Evolutionary conservation across 345 rosid species (phyloP), one percentile per base, ranked within the genome.

Genomic region (Lumnitzera littorea): DNA sequence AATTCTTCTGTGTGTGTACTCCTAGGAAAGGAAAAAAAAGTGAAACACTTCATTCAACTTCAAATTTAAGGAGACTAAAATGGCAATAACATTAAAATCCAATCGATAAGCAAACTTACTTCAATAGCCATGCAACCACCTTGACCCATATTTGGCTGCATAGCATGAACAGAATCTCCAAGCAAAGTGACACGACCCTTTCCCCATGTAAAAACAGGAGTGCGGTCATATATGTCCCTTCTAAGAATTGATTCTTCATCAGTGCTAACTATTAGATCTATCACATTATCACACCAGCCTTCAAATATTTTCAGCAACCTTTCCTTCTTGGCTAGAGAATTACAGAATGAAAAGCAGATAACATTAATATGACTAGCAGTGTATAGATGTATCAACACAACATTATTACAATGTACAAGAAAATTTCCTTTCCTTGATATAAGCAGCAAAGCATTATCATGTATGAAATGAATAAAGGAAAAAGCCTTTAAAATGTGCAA

Each of bases 121-220:
- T 94, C 97, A 72, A 94, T 86, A 56, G 97, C 99, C 97, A 94
- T 94, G 71, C 97, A 94, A 24, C 96, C 99, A 29, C 95, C 97
- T 82, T 94, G 97, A 41, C 97, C 97, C 89, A 90, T 50, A 68
- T 88, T 94, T 29, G 97, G 97, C 66, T 90, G 99, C 97, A 94
- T 84, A 12, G 99, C 97, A 74, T 90, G 96, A 51, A 94, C 69
- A 50, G 96, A 90, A 70, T 94, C 99, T 15, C 99, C 99, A 0
- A 88, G 96, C 62, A 90, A 70, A 17, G 99, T 94, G 65, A 94
- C 91, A 58, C 86, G 88, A 56, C 95, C 97, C 79, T 46, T 94
- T 61, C 97, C 95, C 99, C 99, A 94, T 10, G 76, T 82, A 48
- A 88, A 74, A 41, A 75, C 49, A 13, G 99, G 96, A 57, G 50